These are phyloP conservation scores for Luvunga scandens DNA, from an alignment of 345 rosid species.

Conservation along the genomic window DNA sequence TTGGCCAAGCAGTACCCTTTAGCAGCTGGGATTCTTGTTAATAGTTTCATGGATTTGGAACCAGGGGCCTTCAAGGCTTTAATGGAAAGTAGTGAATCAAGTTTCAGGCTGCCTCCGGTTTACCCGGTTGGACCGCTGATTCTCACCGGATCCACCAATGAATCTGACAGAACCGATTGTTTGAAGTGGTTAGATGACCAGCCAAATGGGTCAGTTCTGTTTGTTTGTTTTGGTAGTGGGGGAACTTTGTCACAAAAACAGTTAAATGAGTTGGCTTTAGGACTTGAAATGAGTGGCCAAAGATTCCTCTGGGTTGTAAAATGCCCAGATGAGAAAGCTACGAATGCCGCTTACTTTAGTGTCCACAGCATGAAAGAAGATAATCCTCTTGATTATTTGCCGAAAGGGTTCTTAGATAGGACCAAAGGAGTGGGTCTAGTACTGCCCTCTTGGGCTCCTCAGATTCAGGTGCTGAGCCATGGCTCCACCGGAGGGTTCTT, in stretches of 20 bases:
- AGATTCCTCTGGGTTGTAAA: slow-evolving; percentile 37
- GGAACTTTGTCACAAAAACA: slow-evolving; percentile 32
- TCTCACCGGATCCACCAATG: background rate
- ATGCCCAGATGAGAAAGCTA: slow-evolving; percentile 18
- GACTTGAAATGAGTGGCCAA: slow-evolving; percentile 38
- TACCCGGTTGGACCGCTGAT: slow-evolving; percentile 35
- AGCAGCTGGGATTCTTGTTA: slow-evolving; percentile 34
- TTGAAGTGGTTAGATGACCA: slow-evolving; percentile 38
- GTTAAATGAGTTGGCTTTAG: slow-evolving; percentile 27
- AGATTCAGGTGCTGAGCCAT: slow-evolving; percentile 30
- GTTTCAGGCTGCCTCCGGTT: slow-evolving; percentile 8
- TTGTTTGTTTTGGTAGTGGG: slow-evolving; percentile 37
- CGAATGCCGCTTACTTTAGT: slow-evolving; percentile 22
- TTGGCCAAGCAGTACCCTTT: background rate
- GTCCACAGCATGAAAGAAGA: background rate
- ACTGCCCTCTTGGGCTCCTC: slow-evolving; percentile 40
- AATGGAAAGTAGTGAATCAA: slow-evolving; percentile 5
- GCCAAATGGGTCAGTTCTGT: slow-evolving; percentile 32
- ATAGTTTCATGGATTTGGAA: slow-evolving; percentile 31
- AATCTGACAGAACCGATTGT: slow-evolving; percentile 10
- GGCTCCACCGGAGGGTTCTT: slow-evolving; percentile 38
- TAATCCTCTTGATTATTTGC: slow-evolving; percentile 24
- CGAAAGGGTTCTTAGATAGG: slow-evolving; percentile 35
- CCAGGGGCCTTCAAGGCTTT: slow-evolving; percentile 25
- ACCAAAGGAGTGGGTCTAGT: slow-evolving; percentile 29